phyloP scores from a whole-genome alignment of 2,329 filamentous ascomycete genomes.

The Tolypocladium paradoxum region DNA sequence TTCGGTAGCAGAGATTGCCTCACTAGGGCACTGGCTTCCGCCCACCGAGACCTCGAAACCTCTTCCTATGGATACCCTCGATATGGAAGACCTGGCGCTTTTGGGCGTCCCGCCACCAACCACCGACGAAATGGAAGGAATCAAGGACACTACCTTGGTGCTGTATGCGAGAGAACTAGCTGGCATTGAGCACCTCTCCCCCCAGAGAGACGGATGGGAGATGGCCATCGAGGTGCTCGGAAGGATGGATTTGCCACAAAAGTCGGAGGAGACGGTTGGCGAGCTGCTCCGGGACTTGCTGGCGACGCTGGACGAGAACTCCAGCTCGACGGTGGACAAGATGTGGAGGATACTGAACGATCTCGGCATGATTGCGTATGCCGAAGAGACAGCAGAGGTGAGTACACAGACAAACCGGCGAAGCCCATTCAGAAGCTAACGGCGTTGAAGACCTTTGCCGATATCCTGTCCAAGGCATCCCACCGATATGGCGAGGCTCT shows the following conservation, averaged over 20 bases:
- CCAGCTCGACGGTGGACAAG: constrained; percentile 65
- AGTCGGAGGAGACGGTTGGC: constrained; percentile 63
- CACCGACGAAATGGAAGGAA: constrained; percentile 49
- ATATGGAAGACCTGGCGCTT: constrained; percentile 76
- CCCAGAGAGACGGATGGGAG: constrained; percentile 70
- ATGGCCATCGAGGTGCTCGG: constrained; percentile 74
- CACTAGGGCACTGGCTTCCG: constrained; percentile 74
- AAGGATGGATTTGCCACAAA: constrained; percentile 62
- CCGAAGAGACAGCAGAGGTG: constrained; percentile 75
- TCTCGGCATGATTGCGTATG: constrained; percentile 68
- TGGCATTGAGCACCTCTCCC: constrained; percentile 38
- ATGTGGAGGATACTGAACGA: constrained; percentile 69
- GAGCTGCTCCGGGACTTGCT: constrained; percentile 60
- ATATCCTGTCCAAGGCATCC: constrained; percentile 60
- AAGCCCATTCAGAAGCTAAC: constrained; percentile 12
- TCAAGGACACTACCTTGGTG: constrained; percentile 70
- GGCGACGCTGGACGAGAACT: constrained; percentile 50
- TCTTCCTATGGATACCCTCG: constrained; percentile 54
- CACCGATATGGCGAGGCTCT: constrained; percentile 77
- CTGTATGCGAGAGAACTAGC: constrained; percentile 63
- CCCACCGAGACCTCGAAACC: constrained; percentile 25
- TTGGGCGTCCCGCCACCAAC: constrained; percentile 55
- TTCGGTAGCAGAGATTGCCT: constrained; percentile 72
- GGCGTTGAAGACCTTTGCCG: constrained; percentile 60
- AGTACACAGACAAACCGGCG: constrained; percentile 19